Evolutionary conservation across 257 asterid species (phyloP).

Genomic region (Fraxinus quadrangulata): DNA sequence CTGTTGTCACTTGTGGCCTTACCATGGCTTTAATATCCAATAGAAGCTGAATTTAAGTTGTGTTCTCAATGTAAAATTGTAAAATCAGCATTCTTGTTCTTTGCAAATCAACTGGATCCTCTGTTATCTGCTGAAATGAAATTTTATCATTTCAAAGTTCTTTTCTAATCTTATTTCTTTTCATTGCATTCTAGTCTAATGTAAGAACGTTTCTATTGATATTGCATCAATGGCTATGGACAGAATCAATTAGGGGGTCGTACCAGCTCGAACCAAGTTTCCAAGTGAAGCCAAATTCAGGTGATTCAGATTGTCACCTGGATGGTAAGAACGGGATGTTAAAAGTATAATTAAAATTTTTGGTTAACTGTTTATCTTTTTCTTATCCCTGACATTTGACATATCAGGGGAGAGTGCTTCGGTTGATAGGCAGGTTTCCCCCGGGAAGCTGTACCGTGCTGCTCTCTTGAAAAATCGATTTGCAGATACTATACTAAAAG

Average conservation of each 20-base stretch:
- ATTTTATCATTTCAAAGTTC: not conserved
- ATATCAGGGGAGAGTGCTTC: slow-evolving; percentile 60
- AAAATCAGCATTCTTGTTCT: not conserved
- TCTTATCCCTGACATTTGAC: slow-evolving; percentile 25
- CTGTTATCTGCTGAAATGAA: not conserved
- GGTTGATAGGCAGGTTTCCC: slow-evolving; percentile 68
- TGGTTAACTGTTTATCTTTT: slow-evolving; percentile 6
- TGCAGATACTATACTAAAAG: slow-evolving; percentile 86
- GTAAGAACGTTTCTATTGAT: slow-evolving; percentile 10
- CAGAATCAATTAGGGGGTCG: slow-evolving; percentile 62
- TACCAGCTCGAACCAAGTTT: slow-evolving; percentile 64
- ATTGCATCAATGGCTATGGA: slow-evolving; percentile 21
- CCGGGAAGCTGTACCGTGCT: slow-evolving; percentile 81
- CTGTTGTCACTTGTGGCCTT: not conserved
- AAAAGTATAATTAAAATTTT: not conserved
- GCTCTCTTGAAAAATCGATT: slow-evolving; percentile 74
- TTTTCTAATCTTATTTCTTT: not conserved
- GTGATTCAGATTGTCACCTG: slow-evolving; percentile 58
- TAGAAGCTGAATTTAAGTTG: not conserved
- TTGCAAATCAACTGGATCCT: not conserved
- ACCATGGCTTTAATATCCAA: not conserved
- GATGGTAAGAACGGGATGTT: slow-evolving; percentile 55
- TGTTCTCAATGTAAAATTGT: not conserved
- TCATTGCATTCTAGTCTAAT: not conserved
- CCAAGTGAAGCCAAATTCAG: slow-evolving; percentile 32